These are phyloP conservation scores for Alternaria incomplexa DNA, from an alignment of 2,329 filamentous ascomycete species.

Conservation along the genomic window DNA sequence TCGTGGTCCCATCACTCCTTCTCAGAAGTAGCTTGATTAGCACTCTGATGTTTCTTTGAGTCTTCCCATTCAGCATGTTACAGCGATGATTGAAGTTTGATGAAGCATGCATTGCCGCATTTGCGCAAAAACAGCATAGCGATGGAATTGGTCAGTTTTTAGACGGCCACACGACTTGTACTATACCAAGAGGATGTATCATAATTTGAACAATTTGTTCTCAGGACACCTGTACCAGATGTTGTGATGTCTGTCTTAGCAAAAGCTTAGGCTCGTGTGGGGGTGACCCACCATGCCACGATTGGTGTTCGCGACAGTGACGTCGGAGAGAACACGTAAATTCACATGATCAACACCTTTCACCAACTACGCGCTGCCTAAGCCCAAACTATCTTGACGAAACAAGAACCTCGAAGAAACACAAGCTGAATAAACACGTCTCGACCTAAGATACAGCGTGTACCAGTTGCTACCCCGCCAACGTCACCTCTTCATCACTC, in stretches of 20 bases:
- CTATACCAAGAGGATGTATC: neutral
- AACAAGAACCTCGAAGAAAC: neutral
- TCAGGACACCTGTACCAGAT: neutral
- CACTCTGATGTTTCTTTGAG: neutral
- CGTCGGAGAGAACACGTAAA: conserved; percentile 10
- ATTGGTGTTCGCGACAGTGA: conserved; percentile 19
- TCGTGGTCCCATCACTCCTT: conserved; percentile 28
- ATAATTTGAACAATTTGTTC: neutral
- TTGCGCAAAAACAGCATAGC: neutral
- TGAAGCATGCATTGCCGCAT: neutral
- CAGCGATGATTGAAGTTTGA: neutral
- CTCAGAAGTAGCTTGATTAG: neutral
- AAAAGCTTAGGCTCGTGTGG: conserved; percentile 18
- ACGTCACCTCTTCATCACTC: neutral
- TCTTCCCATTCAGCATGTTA: neutral
- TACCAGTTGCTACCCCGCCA: neutral
- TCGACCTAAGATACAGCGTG: neutral
- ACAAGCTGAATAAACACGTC: neutral
- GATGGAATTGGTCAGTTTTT: neutral
- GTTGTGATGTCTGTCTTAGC: neutral
- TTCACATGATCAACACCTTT: neutral
- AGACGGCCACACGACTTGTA: neutral
- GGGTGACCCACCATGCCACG: conserved; percentile 7
- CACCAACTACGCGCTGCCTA: neutral
- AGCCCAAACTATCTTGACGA: neutral